A percentile compares a stretch with the other conserved stretches of the same genome.
Evolutionary conservation across 2,329 filamentous ascomycete genomes (phyloP).

Genomic region (Lecanosticta acicola): DNA sequence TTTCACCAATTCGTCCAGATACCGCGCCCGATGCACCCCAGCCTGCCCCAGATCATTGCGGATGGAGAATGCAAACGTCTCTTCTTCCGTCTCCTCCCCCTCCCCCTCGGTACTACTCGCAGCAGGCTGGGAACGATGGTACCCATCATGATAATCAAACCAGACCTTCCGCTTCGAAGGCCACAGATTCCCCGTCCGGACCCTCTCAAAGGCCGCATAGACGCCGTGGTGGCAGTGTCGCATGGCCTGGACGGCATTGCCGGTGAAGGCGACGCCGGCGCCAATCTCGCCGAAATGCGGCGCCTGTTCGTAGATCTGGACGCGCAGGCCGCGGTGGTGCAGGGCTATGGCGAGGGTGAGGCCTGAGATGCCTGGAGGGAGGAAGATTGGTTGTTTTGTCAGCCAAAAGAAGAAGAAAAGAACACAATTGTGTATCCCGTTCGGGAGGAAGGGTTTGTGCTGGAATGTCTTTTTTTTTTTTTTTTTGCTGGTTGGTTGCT

Average conservation of each 20-base stretch:
- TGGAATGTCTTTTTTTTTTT: no score
- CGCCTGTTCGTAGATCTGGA: constrained; percentile 54
- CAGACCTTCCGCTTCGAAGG: constrained; percentile 34
- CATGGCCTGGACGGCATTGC: constrained; percentile 52
- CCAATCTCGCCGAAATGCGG: constrained; percentile 53
- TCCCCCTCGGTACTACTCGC: no score
- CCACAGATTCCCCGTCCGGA: constrained; percentile 38
- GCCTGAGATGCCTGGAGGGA: constrained; percentile 48
- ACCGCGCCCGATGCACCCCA: constrained; percentile 36
- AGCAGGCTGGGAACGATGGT: no score
- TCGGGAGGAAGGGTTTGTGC: no score
- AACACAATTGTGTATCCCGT: not conserved
- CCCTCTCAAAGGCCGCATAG: constrained; percentile 39
- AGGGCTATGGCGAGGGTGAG: constrained; percentile 51
- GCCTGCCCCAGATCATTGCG: constrained; percentile 25
- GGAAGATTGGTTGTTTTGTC: not conserved
- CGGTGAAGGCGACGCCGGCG: constrained; percentile 52
- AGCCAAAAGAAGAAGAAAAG: not conserved
- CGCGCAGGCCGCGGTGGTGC: constrained; percentile 36
- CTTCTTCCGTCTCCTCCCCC: no score
- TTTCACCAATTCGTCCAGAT: constrained; percentile 39
- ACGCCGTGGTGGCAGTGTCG: constrained; percentile 46
- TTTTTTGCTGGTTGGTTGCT: not conserved
- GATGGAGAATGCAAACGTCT: constrained; percentile 23
- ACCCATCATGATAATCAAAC: constrained; percentile 40